Evolutionary conservation across 2,329 filamentous ascomycete species (phyloP), one percentile per base, ranked within the genome.

Genomic region (Mycogone perniciosa): DNA sequence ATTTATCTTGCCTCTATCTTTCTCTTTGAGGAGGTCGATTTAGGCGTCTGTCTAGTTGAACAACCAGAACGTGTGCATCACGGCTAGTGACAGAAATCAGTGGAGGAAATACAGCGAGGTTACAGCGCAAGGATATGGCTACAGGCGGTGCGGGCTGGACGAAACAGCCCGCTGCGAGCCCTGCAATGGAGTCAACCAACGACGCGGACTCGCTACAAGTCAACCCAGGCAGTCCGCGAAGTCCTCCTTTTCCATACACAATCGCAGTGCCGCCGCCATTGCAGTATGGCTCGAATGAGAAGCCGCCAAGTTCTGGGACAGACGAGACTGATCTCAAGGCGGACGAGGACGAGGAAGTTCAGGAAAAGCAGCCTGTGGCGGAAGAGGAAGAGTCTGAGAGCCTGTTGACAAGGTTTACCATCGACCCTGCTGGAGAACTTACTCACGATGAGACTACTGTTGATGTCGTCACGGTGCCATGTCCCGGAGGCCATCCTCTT

Each of bases 401-500:
- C 42, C 42, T 49, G 44, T 29, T 48, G 53, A 34, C 52, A 1
- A 61, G 62, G 37, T 69, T 71, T 55, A 60, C 56, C 20, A 53
- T 70, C 33, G 68, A 71, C 45, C 68, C 68, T 0, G 59, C 56
- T 5, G 68, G 68, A 11, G 58, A 64, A 29, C 56, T 63, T 33
- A 71, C 68, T 3, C 63, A 79, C 56, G 78, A 81, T 52, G 71
- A 79, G 57, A 81, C 77, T 1, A 71, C 67, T 4, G 76, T 79
- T 43, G 77, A 81, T 49, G 67, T 81, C 40, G 68, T 81, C 37
- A 71, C 76, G 5, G 72, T 81, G 5, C 76, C 78, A 0, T 81
- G 77, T 54, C 72, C 77, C 0, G 77, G 76, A 0, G 76, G 73
- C 0, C 72, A 79, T 37, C 68, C 76, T 1, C 61, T 78, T n/a